Evolutionary conservation across 2,329 filamentous ascomycete species (phyloP).

Genomic region (Leptosphaerulina australis): DNA sequence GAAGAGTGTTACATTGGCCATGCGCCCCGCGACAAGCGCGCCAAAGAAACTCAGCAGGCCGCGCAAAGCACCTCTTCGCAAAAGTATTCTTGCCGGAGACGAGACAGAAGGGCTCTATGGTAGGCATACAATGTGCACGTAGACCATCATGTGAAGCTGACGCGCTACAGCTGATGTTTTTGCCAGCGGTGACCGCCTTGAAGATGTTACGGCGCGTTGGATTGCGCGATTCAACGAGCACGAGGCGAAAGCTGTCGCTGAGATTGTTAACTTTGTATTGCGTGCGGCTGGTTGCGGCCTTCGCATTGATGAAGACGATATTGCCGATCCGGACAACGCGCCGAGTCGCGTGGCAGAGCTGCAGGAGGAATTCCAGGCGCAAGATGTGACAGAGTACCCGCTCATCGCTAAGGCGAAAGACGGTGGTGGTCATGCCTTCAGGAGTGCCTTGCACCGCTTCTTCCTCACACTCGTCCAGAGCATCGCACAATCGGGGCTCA

Average conservation of each 20-base stretch:
- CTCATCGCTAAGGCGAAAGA: constrained; percentile 81
- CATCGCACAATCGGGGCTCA: constrained; percentile 77
- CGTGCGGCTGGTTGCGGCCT: constrained; percentile 79
- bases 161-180: constrained; percentile 62
- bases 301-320: constrained; percentile 79
- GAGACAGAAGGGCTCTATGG: constrained; percentile 64
- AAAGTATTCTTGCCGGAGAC: constrained; percentile 57
- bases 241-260: constrained; percentile 60
- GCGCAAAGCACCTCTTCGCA: constrained; percentile 58
- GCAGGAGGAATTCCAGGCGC: constrained; percentile 84
- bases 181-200: constrained; percentile 58
- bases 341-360: constrained; percentile 79
- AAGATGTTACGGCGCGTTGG: constrained; percentile 65
- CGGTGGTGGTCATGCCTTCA: constrained; percentile 78
- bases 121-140: constrained; percentile 31
- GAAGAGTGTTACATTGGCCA: constrained; percentile 59
- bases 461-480: constrained; percentile 77
- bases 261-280: constrained; percentile 67
- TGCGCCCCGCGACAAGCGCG: constrained; percentile 55
- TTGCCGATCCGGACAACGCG: constrained; percentile 87
- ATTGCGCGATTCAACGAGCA: constrained; percentile 62
- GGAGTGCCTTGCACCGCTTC: constrained; percentile 76
- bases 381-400: constrained; percentile 88
- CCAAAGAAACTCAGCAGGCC: constrained; percentile 52
- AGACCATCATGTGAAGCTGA: constrained; percentile 1